Percentiles rank a stretch among this genome's conserved stretches.
phyloP scores from a whole-genome alignment of 805 yeast species.

The Pichia manshurica region DNA sequence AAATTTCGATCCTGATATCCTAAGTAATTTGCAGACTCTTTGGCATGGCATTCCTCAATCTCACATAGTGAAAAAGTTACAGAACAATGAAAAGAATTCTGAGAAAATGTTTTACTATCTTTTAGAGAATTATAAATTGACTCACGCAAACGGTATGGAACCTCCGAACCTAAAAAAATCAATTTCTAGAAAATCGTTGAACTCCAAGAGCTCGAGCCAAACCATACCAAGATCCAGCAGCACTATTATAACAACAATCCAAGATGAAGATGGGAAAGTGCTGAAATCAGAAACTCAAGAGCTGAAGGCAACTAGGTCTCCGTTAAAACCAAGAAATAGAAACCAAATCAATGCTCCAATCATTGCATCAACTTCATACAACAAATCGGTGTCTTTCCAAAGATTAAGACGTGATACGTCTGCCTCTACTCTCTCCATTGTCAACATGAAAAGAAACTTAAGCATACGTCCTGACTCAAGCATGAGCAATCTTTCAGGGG shows the following conservation, averaged over 20 bases:
- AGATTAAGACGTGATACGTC: slow-evolving; percentile 13
- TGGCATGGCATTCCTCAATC: slow-evolving; percentile 48
- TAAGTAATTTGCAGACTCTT: slow-evolving; percentile 48
- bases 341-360: slow-evolving; percentile 29
- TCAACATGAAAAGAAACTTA: slow-evolving; percentile 14
- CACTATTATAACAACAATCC: slow-evolving; percentile 29
- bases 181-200: slow-evolving; percentile 9
- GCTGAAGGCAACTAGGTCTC: slow-evolving; percentile 3
- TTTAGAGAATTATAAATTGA: slow-evolving; percentile 29
- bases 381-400: slow-evolving; percentile 43
- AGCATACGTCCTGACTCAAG: slow-evolving; percentile 11
- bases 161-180: slow-evolving; percentile 7
- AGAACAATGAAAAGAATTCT: slow-evolving; percentile 22
- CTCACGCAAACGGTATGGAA: slow-evolving; percentile 18
- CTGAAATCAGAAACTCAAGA: slow-evolving; percentile 20
- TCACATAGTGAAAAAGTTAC: slow-evolving; percentile 26
- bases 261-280: slow-evolving; percentile 30
- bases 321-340: neutral
- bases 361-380: slow-evolving; percentile 44
- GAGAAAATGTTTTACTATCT: slow-evolving; percentile 35
- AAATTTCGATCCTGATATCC: slow-evolving; percentile 43
- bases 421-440: slow-evolving; percentile 12
- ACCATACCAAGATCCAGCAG: slow-evolving; percentile 28
- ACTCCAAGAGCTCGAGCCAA: neutral
- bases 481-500: slow-evolving; percentile 5